Base-by-base conservation (phyloP, 106 monocot genomes). In the Chionographis japonica region DNA sequence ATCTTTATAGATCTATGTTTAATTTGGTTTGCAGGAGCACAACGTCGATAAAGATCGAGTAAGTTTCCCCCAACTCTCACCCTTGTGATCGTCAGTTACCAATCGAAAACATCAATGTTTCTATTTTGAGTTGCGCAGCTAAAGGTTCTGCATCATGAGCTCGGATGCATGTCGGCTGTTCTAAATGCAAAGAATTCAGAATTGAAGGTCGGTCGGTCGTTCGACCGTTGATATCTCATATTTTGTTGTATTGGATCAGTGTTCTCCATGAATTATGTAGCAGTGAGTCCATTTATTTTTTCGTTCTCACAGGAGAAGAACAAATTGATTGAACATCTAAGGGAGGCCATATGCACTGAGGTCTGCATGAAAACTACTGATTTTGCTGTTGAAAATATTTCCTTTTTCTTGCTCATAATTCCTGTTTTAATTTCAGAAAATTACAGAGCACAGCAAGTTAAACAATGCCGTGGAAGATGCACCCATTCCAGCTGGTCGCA, bases 21-120 rank as follows among this genome's bases (percentile, higher is more conserved):
- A 27, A 3, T 67, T 77, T 40, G 19, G 12, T 63, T 42, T 70
- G 58, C 83, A 84, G 87, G 87, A 88, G 43, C 60, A 80, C 64
- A 84, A 88, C 50, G n/a, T 60, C 2, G 72, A 61, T 12, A 88
- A 75, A 72, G 80, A 88, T n/a, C 84, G 77, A 72, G 84, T 80
- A 50, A 71, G 80, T 58, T 1, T 38, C 12, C 42, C 15, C 7
- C 4, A 8, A 19, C 6, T 4, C 58, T 19, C 4, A 15, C 14
- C 12, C 53, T 9, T 35, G 4, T 61, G 8, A n/a, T 18, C 27
- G 1, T 27, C 27, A 27, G 27, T 27, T 27, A 0, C 27, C 1
- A 27, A 27, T 27, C 1, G 27, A 27, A 27, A 27, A 27, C 27
- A 27, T 27, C 27, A 27, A 27, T 27, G 27, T 27, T 27, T 27